Percentiles rank a stretch among this genome's conserved stretches.
Evolutionary conservation across 2,329 filamentous ascomycete genomes (phyloP).

Genomic region (Elsinoe batatas): DNA sequence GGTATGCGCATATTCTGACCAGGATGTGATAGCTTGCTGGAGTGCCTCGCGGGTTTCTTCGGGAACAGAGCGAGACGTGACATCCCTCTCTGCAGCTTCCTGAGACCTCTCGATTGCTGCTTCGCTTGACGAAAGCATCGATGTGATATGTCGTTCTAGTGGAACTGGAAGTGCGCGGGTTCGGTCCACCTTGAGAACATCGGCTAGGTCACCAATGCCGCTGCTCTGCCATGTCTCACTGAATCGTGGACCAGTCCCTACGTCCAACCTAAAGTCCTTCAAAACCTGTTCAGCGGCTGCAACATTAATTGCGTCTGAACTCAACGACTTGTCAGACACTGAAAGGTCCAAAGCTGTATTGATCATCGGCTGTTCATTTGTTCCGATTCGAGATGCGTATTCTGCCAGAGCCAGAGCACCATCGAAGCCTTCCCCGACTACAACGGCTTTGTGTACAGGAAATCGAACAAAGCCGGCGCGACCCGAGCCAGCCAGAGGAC

Average conservation of each 20-base stretch:
- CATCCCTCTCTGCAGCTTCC: constrained; percentile 31
- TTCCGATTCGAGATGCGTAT: constrained; percentile 25
- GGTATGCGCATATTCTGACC: constrained; percentile 71
- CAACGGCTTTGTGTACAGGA: constrained; percentile 71
- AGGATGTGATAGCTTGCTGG: constrained; percentile 52
- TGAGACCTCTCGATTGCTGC: constrained; percentile 41
- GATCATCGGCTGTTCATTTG: constrained; percentile 35
- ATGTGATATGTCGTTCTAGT: constrained; percentile 56
- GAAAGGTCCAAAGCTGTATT: constrained; percentile 50
- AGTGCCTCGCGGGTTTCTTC: constrained; percentile 41
- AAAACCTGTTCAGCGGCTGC: constrained; percentile 51
- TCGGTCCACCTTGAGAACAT: constrained; percentile 20
- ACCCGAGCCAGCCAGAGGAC: constrained; percentile 54
- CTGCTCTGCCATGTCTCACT: constrained; percentile 28
- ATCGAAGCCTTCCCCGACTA: constrained; percentile 63
- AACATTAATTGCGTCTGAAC: not conserved
- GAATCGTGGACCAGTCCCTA: constrained; percentile 26
- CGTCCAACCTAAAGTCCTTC: constrained; percentile 27
- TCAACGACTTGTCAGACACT: constrained; percentile 2
- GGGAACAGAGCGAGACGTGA: constrained; percentile 29
- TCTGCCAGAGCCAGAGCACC: constrained; percentile 50
- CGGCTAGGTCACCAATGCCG: constrained; percentile 21
- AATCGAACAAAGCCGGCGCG: constrained; percentile 60
- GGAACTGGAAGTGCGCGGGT: constrained; percentile 51
- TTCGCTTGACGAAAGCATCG: constrained; percentile 50